phyloP scores from a whole-genome alignment of 805 yeast species.

The Cyberlindnera mississippiensis region DNA sequence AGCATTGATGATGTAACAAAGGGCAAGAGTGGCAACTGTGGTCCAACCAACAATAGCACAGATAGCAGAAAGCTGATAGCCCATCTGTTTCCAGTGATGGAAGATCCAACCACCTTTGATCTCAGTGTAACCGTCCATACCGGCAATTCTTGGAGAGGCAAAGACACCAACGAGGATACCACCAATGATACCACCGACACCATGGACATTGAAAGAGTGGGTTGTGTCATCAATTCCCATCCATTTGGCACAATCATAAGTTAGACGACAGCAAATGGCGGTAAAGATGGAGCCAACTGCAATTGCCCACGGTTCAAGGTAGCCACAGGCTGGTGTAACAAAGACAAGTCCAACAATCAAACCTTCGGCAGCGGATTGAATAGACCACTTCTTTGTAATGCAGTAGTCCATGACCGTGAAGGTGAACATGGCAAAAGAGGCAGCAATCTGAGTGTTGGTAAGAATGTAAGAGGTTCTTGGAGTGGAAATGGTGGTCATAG shows the following conservation, averaged over 20 bases:
- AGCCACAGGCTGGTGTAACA: slow-evolving; percentile 93
- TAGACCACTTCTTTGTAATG: slow-evolving; percentile 82
- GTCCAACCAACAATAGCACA: slow-evolving; percentile 42
- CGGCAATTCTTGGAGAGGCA: slow-evolving; percentile 81
- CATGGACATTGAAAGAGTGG: slow-evolving; percentile 96
- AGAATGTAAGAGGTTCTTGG: slow-evolving; percentile 83
- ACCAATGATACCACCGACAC: slow-evolving; percentile 91
- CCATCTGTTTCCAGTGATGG: slow-evolving; percentile 88
- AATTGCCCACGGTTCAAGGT: slow-evolving; percentile 89
- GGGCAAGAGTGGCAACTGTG: slow-evolving; percentile 36
- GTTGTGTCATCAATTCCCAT: slow-evolving; percentile 83
- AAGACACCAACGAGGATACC: slow-evolving; percentile 80
- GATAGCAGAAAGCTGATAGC: slow-evolving; percentile 73
- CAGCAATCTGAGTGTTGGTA: slow-evolving; percentile 86
- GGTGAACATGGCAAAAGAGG: slow-evolving; percentile 81
- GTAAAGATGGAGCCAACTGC: slow-evolving; percentile 75
- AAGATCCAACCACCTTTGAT: slow-evolving; percentile 92
- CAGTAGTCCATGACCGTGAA: slow-evolving; percentile 88
- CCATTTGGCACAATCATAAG: slow-evolving; percentile 79
- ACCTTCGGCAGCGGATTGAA: slow-evolving; percentile 92
- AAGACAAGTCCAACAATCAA: slow-evolving; percentile 96
- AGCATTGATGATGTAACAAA: slow-evolving; percentile 44
- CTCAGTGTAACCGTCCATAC: slow-evolving; percentile 79
- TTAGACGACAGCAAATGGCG: slow-evolving; percentile 78
- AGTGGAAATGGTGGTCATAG: slow-evolving; percentile 70